These are phyloP conservation scores for Murraya koenigii DNA, from an alignment of 345 rosid species.

Conservation along the genomic window DNA sequence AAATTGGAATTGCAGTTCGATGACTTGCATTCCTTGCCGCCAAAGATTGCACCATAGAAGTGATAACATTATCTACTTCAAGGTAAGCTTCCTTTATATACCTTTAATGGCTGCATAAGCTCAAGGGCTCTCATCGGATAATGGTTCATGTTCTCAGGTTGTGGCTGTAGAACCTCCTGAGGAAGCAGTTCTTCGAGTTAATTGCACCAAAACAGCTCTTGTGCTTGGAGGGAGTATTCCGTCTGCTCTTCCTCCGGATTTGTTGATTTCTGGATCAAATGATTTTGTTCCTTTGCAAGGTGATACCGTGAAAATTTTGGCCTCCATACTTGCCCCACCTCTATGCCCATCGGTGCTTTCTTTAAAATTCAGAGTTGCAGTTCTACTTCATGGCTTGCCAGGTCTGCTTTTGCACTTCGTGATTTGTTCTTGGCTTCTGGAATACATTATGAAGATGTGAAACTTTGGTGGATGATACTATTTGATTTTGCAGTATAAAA, in stretches of 20 bases:
- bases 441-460: not conserved
- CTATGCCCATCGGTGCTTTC: slow-evolving; percentile 78
- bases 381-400: slow-evolving; percentile 68
- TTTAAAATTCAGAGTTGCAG: slow-evolving; percentile 87
- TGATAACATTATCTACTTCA: slow-evolving; percentile 56
- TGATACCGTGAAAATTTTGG: slow-evolving; percentile 61
- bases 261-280: slow-evolving; percentile 48
- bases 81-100: slow-evolving; percentile 42
- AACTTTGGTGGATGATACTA: slow-evolving; percentile 9
- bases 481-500: not conserved
- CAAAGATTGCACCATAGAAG: slow-evolving; percentile 37
- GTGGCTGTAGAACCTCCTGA: slow-evolving; percentile 90
- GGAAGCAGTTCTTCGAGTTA: slow-evolving; percentile 71
- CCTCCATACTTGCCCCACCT: slow-evolving; percentile 76
- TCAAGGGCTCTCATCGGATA: slow-evolving; percentile 18
- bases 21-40: slow-evolving; percentile 65
- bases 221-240: slow-evolving; percentile 86
- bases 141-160: slow-evolving; percentile 52
- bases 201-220: slow-evolving; percentile 75
- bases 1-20: slow-evolving; percentile 77
- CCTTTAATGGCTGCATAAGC: not conserved
- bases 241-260: slow-evolving; percentile 76
- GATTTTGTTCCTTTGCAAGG: slow-evolving; percentile 59
- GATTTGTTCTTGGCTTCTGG: slow-evolving; percentile 12
- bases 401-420: slow-evolving; percentile 42